Conservation (phyloP, 129 eudicot genomes). For the Artemisia argyi region DNA sequence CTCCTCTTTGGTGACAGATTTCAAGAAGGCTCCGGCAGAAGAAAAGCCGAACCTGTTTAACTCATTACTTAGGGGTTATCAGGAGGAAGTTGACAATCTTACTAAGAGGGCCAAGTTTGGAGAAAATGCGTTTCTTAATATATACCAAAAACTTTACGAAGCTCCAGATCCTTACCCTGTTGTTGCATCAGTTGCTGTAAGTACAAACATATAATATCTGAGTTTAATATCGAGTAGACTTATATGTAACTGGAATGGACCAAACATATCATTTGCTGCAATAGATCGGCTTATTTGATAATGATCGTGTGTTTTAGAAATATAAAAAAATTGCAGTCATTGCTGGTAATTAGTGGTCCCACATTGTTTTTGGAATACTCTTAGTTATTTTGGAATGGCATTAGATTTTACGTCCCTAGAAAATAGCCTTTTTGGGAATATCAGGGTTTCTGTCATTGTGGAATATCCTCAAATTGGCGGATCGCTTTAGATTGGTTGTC, state of each 20-base stretch:
- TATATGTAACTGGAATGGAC: background rate
- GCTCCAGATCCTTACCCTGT: slow-evolving; percentile 97
- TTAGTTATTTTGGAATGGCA: background rate
- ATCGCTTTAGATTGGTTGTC: background rate
- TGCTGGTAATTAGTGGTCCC: background rate
- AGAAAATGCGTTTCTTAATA: slow-evolving; percentile 96
- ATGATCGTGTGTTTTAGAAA: slow-evolving; percentile 12
- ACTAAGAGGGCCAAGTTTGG: slow-evolving; percentile 97
- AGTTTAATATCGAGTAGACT: background rate
- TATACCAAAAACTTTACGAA: slow-evolving; percentile 95
- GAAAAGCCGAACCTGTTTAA: slow-evolving; percentile 74
- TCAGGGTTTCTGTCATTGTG: background rate
- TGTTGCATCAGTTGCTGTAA: slow-evolving; percentile 82
- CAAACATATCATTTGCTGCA: background rate
- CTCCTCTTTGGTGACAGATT: slow-evolving; percentile 48
- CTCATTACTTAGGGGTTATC: slow-evolving; percentile 86
- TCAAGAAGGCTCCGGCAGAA: slow-evolving; percentile 89
- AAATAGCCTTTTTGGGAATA: background rate
- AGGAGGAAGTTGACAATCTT: slow-evolving; percentile 97
- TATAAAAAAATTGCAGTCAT: background rate
- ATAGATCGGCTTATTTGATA: background rate
- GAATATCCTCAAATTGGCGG: background rate
- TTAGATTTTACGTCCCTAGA: background rate
- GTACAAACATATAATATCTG: slow-evolving; percentile 31
- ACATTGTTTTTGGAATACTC: background rate